Conservation (phyloP, 2,329 filamentous ascomycete species). For the Aspergillus oerlinghausenensis region DNA sequence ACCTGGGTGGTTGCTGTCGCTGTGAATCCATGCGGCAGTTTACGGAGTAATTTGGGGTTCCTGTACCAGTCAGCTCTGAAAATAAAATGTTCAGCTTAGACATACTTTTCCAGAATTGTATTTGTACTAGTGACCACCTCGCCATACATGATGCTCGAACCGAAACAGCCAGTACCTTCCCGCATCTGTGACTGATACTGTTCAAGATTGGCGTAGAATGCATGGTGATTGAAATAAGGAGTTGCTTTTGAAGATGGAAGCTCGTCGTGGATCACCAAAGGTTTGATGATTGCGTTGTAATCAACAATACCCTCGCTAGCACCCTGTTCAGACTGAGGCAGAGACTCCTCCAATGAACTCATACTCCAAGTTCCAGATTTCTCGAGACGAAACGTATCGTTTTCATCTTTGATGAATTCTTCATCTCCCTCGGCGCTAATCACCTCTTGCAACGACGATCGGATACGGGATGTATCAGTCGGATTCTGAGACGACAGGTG, state of each 20-base stretch:
- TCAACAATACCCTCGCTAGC: constrained; percentile 62
- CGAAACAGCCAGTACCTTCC: constrained; percentile 62
- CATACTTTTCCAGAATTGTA: constrained; percentile 81
- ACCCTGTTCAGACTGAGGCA: constrained; percentile 42
- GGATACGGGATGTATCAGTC: constrained; percentile 63
- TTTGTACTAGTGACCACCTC: constrained; percentile 93
- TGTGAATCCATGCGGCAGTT: constrained; percentile 80
- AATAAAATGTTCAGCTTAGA: neutral
- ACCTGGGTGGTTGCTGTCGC: constrained; percentile 82
- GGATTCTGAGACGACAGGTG: constrained; percentile 71
- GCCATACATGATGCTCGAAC: constrained; percentile 74
- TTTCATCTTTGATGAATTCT: constrained; percentile 72
- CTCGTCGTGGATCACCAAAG: constrained; percentile 66
- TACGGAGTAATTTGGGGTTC: constrained; percentile 71
- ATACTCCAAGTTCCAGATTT: constrained; percentile 60
- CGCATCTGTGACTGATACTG: constrained; percentile 59
- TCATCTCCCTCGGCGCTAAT: constrained; percentile 62
- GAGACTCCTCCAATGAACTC: constrained; percentile 50
- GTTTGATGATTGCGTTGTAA: constrained; percentile 69
- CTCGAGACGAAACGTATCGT: constrained; percentile 77
- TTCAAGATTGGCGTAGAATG: constrained; percentile 68
- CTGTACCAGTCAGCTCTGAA: constrained; percentile 37
- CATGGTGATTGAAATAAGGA: constrained; percentile 78
- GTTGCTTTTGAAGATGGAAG: constrained; percentile 69
- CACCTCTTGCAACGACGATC: constrained; percentile 59